These are phyloP conservation scores for Stylonectria norvegica DNA, from an alignment of 2,329 filamentous ascomycete species.

Conservation along the genomic window DNA sequence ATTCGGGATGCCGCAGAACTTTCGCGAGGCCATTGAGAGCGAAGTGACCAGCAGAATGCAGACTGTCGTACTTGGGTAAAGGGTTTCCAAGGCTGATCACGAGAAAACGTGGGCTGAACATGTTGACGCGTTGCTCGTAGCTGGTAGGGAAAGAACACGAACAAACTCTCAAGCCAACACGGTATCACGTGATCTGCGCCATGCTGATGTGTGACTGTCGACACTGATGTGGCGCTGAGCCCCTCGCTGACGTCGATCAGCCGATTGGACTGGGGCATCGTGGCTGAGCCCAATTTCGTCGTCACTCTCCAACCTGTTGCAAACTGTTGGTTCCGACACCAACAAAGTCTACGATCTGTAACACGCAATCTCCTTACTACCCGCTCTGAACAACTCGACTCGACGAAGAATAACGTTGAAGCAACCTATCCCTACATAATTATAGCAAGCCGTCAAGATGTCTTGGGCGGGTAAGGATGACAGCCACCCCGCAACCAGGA, in stretches of 20 bases:
- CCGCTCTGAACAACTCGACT: slow-evolving; percentile 10
- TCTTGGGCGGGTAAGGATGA: slow-evolving; percentile 63
- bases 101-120: slow-evolving; percentile 57
- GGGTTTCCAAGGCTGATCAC: slow-evolving; percentile 89
- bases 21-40: slow-evolving; percentile 61
- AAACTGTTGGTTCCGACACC: slow-evolving; percentile 18
- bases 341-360: slow-evolving; percentile 5
- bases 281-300: slow-evolving; percentile 34
- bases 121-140: slow-evolving; percentile 21
- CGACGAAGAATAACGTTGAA: slow-evolving; percentile 6
- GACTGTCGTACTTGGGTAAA: slow-evolving; percentile 67
- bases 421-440: slow-evolving; percentile 6
- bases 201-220: too few relatives aligned
- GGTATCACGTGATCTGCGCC: slow-evolving; percentile 31
- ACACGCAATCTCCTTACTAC: slow-evolving; percentile 13
- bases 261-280: slow-evolving; percentile 30
- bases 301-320: slow-evolving; percentile 27
- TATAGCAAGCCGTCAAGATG: slow-evolving; percentile 44
- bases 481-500: slow-evolving; percentile 26
- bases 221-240: slow-evolving; percentile 15
- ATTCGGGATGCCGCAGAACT: slow-evolving; percentile 43
- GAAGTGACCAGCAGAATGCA: slow-evolving; percentile 84
- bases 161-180: too few relatives aligned
- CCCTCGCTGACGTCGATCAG: slow-evolving; percentile 30
- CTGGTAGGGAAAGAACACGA: too few relatives aligned